A percentile compares a stretch with the other conserved stretches of the same genome.
These are phyloP conservation scores for Xerocomellus chrysenteron DNA, from an alignment of 768 basidiomycete genomes.

Conservation along the genomic window DNA sequence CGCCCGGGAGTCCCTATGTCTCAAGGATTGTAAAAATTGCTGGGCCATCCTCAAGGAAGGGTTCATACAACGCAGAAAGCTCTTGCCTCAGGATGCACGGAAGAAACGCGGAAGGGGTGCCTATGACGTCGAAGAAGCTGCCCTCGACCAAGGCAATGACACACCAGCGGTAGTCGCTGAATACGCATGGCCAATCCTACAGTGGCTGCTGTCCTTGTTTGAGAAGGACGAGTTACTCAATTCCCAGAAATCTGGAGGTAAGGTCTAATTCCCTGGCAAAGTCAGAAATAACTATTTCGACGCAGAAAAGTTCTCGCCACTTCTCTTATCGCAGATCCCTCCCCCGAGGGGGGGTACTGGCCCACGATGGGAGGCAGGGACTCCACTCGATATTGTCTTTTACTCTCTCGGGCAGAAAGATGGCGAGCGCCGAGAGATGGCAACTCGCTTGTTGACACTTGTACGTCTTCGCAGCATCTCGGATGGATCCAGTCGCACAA, in stretches of 20 bases:
- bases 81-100: constrained; percentile 15
- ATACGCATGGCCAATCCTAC: constrained; percentile 69
- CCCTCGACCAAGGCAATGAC: constrained; percentile 19
- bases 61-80: constrained; percentile 42
- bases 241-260: constrained; percentile 32
- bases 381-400: constrained; percentile 49
- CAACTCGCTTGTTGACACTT: constrained; percentile 35
- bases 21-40: constrained; percentile 53
- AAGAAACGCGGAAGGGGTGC: constrained; percentile 35
- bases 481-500: not conserved
- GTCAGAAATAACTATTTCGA: constrained; percentile 7
- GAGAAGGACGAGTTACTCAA: constrained; percentile 58
- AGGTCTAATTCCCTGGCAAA: constrained; percentile 1
- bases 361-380: constrained; percentile 55
- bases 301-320: constrained; percentile 46
- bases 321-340: constrained; percentile 61
- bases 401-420: constrained; percentile 36
- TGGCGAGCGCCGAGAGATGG: constrained; percentile 31
- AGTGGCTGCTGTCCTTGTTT: constrained; percentile 65
- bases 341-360: constrained; percentile 45
- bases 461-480: constrained; percentile 18
- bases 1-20: constrained; percentile 51
- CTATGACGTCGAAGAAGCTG: constrained; percentile 27
- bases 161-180: constrained; percentile 45
- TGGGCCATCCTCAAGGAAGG: constrained; percentile 63